phyloP scores from a whole-genome alignment of 306 rosid genomes.

The Lathyrus tuberosus region DNA sequence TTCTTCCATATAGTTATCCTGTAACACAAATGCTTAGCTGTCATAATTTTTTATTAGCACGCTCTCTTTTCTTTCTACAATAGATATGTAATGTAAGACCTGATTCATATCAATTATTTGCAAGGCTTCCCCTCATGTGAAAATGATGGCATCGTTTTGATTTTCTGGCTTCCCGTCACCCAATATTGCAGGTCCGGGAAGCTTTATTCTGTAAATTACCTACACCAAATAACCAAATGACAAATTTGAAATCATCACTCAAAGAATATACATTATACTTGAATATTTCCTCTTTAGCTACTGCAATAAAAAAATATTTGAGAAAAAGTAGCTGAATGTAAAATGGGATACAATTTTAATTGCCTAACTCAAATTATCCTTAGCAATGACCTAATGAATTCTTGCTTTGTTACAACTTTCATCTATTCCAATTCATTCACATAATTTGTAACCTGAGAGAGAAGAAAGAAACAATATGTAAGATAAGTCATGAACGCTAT shows the following conservation, averaged over 20 bases:
- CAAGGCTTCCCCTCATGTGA: slow-evolving; percentile 97
- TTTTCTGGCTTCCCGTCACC: slow-evolving; percentile 99
- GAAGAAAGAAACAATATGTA: no score
- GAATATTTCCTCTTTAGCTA: slow-evolving; percentile 7
- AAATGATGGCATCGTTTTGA: slow-evolving; percentile 97
- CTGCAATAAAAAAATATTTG: slow-evolving; percentile 15
- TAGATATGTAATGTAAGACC: slow-evolving; percentile 49
- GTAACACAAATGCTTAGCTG: slow-evolving; percentile 41
- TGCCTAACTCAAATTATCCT: no score
- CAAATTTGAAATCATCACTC: slow-evolving; percentile 33
- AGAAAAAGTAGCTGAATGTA: no score
- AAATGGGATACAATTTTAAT: no score
- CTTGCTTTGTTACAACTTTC: no score
- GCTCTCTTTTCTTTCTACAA: not conserved
- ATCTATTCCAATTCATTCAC: no score
- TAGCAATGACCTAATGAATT: no score
- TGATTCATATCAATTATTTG: slow-evolving; percentile 98
- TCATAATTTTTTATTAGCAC: slow-evolving; percentile 19
- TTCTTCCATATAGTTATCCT: slow-evolving; percentile 98
- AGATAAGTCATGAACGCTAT: no score
- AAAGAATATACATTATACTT: slow-evolving; percentile 22
- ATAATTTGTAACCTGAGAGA: no score
- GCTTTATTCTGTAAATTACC: slow-evolving; percentile 86
- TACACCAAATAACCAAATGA: slow-evolving; percentile 44
- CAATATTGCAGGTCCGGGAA: slow-evolving; percentile 91